A percentile compares a stretch with the other conserved stretches of the same genome.
These are phyloP conservation scores for Melampsora abietis-canadensis DNA, from an alignment of 1,284 basidiomycete genomes.

Conservation along the genomic window DNA sequence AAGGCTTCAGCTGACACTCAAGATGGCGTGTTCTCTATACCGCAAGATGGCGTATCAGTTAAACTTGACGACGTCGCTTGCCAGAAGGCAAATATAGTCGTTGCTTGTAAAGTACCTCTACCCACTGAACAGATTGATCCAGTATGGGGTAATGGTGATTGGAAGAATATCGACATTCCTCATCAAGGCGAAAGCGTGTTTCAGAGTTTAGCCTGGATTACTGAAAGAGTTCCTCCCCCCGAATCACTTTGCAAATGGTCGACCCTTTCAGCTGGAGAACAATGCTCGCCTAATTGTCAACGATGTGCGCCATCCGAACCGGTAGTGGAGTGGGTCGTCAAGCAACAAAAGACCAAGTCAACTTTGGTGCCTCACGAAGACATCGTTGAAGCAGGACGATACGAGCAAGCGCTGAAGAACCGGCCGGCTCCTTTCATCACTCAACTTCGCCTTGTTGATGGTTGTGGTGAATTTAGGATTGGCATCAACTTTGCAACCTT, in stretches of 20 bases:
- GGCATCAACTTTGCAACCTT: conserved; percentile 84
- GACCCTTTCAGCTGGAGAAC: conserved; percentile 53
- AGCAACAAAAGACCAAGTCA: conserved; percentile 56
- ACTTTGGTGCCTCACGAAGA: conserved; percentile 67
- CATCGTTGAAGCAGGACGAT: conserved; percentile 62
- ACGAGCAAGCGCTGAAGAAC: conserved; percentile 67
- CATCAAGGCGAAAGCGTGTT: conserved; percentile 74
- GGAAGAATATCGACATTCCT: conserved; percentile 77
- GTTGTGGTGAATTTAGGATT: conserved; percentile 70
- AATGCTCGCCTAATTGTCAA: conserved; percentile 44
- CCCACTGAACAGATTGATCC: conserved; percentile 62
- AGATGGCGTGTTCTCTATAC: conserved; percentile 66
- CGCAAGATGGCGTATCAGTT: conserved; percentile 61
- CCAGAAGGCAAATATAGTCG: conserved; percentile 67
- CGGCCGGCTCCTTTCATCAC: conserved; percentile 83
- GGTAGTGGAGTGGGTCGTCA: conserved; percentile 55
- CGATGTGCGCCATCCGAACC: conserved; percentile 39
- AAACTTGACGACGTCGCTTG: conserved; percentile 64
- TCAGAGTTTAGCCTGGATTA: conserved; percentile 75
- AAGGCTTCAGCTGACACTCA: conserved; percentile 61
- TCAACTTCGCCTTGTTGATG: conserved; percentile 67
- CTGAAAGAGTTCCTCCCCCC: conserved; percentile 73
- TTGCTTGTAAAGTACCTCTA: conserved; percentile 72
- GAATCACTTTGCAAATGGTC: conserved; percentile 65
- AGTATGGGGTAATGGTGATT: conserved; percentile 71